A percentile compares a stretch with the other conserved stretches of the same genome.
These are phyloP conservation scores for Lepidium didymum DNA, from an alignment of 345 rosid genomes.

Conservation along the genomic window DNA sequence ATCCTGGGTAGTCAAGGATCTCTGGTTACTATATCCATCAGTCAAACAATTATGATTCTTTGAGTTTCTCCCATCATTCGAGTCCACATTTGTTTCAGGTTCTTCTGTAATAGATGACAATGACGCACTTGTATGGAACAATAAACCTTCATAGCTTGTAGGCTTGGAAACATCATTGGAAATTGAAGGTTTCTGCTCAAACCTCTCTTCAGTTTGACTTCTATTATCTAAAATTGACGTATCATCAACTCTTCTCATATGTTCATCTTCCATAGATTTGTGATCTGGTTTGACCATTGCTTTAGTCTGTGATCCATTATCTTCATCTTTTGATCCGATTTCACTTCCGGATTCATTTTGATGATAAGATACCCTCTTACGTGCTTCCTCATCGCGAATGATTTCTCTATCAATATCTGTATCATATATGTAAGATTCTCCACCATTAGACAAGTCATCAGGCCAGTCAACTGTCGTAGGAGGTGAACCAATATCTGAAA, in stretches of 20 bases:
- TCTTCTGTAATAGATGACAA: constrained; percentile 30
- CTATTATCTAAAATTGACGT: not conserved
- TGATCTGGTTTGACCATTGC: not conserved
- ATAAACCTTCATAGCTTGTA: not conserved
- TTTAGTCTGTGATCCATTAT: not conserved
- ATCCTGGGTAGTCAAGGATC: not conserved
- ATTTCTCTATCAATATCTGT: constrained; percentile 52
- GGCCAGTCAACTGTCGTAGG: constrained; percentile 46
- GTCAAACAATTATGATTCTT: not conserved
- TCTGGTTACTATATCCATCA: not conserved
- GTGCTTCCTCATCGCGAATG: constrained; percentile 9
- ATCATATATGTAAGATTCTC: constrained; percentile 50
- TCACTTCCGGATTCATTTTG: constrained; percentile 16
- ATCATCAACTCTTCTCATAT: not conserved
- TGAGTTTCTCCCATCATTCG: not conserved
- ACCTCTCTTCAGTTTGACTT: not conserved
- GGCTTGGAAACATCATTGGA: constrained; percentile 2
- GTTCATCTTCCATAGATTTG: not conserved
- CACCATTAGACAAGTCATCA: constrained; percentile 48
- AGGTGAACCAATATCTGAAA: constrained; percentile 84
- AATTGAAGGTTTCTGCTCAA: constrained; percentile 3
- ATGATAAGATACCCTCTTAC: not conserved
- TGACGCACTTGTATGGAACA: constrained; percentile 25
- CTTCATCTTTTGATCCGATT: constrained; percentile 8
- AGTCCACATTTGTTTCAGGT: constrained; percentile 15